Conservation (phyloP, 2,329 filamentous ascomycete genomes). For the Penicillium sumatraense region DNA sequence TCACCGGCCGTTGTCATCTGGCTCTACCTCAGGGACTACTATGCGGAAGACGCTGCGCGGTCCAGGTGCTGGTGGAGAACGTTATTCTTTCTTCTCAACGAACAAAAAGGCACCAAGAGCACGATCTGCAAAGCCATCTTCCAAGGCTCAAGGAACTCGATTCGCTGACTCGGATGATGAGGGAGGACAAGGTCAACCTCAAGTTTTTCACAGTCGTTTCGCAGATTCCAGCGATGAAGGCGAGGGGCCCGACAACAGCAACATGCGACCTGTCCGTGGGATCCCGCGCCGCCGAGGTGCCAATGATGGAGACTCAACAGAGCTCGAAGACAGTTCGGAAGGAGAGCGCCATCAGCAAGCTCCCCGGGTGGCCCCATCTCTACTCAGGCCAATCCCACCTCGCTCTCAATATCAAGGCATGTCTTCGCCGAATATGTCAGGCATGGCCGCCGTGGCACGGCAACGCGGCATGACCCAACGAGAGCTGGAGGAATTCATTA, state of each 20-base stretch:
- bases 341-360: slow-evolving; percentile 42
- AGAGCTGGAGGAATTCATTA: slow-evolving; percentile 41
- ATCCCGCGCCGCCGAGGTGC: slow-evolving; percentile 63
- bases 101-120: slow-evolving; percentile 39
- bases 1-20: slow-evolving; percentile 51
- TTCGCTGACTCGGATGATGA: slow-evolving; percentile 70
- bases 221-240: slow-evolving; percentile 77
- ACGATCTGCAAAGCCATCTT: slow-evolving; percentile 28
- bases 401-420: slow-evolving; percentile 39
- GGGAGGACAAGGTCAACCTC: slow-evolving; percentile 44
- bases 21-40: slow-evolving; percentile 43
- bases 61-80: slow-evolving; percentile 50
- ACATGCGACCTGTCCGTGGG: slow-evolving; percentile 60
- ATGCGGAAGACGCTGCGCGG: slow-evolving; percentile 56
- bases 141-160: slow-evolving; percentile 48
- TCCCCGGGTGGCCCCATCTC: slow-evolving; percentile 31
- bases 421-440: slow-evolving; percentile 40
- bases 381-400: slow-evolving; percentile 25
- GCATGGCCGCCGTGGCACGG: slow-evolving; percentile 39
- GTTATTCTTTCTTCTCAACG: slow-evolving; percentile 47
- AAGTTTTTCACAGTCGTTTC: slow-evolving; percentile 63
- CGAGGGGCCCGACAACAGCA: slow-evolving; percentile 52
- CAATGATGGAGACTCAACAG: slow-evolving; percentile 66
- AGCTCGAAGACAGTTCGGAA: slow-evolving; percentile 65
- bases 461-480: slow-evolving; percentile 62